Conservation (phyloP, 495 filamentous ascomycete genomes). For the Aspergillus incahuasiensis region DNA sequence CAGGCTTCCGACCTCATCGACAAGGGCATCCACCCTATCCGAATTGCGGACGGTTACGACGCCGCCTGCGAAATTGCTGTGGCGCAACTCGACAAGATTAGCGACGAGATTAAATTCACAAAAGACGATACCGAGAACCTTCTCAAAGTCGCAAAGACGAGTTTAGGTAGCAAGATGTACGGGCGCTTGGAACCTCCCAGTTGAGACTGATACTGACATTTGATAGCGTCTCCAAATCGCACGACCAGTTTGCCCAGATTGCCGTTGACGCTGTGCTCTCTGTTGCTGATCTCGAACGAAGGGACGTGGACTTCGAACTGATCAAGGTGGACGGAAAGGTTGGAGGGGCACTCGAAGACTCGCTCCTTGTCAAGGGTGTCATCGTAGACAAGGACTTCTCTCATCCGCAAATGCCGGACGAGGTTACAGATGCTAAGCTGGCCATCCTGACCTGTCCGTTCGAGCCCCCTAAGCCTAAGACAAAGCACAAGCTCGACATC, state of each 20-base stretch:
- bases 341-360: conserved; percentile 91
- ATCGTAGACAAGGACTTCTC: conserved; percentile 99
- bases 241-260: conserved; percentile 96
- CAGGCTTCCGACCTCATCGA: conserved; percentile 98
- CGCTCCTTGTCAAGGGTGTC: conserved; percentile 91
- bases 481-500: conserved; percentile 99
- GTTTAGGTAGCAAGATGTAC: conserved; percentile 93
- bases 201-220: conserved; percentile 21
- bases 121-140: conserved; percentile 74
- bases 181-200: not conserved
- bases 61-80: conserved; percentile 95
- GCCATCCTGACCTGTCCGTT: conserved; percentile 98
- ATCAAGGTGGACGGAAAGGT: conserved; percentile 99
- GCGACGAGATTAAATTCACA: conserved; percentile 82
- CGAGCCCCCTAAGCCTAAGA: conserved; percentile 99
- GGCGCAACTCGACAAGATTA: conserved; percentile 85
- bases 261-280: conserved; percentile 95
- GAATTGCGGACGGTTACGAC: conserved; percentile 97
- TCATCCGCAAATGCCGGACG: conserved; percentile 96
- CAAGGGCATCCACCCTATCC: conserved; percentile 98
- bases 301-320: conserved; percentile 97
- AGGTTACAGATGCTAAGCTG: conserved; percentile 91
- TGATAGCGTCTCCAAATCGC: conserved; percentile 85
- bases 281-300: conserved; percentile 91
- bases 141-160: conserved; percentile 89